These are phyloP conservation scores for Nakazawaea ishiwadae DNA, from an alignment of 805 yeast genomes.

Conservation along the genomic window DNA sequence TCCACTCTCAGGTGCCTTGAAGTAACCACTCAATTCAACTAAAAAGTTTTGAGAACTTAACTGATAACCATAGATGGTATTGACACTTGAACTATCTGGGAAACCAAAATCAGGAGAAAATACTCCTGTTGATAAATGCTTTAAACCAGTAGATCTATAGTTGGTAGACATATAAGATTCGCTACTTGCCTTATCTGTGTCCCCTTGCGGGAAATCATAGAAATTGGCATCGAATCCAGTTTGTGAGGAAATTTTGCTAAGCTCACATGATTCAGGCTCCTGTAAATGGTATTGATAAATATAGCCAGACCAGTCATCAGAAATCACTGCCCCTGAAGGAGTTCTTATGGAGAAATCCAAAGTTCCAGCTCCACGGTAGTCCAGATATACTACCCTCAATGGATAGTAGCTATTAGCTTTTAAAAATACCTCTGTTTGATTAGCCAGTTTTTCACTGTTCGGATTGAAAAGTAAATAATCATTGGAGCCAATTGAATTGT, in stretches of 20 bases:
- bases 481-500: background rate
- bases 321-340: background rate
- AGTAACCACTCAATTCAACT: background rate
- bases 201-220: background rate
- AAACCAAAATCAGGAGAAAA: background rate
- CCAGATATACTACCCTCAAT: background rate
- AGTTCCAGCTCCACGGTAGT: background rate
- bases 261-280: background rate
- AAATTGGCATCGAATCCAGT: background rate
- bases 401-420: too few relatives aligned
- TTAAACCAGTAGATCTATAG: background rate
- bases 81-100: background rate
- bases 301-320: background rate
- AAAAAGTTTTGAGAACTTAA: background rate
- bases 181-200: background rate
- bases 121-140: background rate
- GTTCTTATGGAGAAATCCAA: background rate
- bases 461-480: background rate
- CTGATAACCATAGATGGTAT: background rate
- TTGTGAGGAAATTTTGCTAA: background rate
- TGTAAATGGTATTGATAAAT: background rate
- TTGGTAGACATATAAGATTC: background rate
- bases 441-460: background rate
- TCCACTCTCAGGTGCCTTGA: background rate
- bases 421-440: too few relatives aligned